Percentiles rank a stretch among this genome's conserved stretches.
Conservation (phyloP, 2,329 filamentous ascomycete genomes). For the Trichoderma koningii region DNA sequence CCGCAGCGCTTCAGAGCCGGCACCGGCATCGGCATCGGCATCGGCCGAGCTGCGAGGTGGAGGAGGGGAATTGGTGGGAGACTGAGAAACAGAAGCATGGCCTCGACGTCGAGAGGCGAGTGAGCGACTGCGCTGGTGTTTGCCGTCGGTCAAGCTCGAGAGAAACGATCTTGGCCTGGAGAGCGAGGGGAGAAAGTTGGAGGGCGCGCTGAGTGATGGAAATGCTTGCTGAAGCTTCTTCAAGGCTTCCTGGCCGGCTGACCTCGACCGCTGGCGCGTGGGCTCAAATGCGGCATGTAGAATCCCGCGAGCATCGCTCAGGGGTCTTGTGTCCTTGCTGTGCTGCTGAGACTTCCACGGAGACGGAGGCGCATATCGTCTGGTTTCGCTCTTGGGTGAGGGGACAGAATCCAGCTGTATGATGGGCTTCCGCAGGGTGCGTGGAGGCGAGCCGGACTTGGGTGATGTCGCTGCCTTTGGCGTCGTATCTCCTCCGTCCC, state of each 20-base stretch:
- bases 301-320: conserved; percentile 36
- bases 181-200: conserved; percentile 46
- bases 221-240: conserved; percentile 57
- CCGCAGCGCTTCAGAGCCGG: conserved; percentile 28
- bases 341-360: conserved; percentile 35
- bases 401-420: conserved; percentile 8
- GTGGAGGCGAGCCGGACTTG: conserved; percentile 25
- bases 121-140: conserved; percentile 20
- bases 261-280: conserved; percentile 54
- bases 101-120: conserved; percentile 2
- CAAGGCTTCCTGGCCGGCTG: conserved; percentile 58
- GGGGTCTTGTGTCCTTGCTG: conserved; percentile 29
- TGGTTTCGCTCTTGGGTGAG: conserved; percentile 17
- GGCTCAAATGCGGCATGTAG: conserved; percentile 52
- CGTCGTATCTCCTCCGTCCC: conserved; percentile 28
- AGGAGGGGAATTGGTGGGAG: not conserved
- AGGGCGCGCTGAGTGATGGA: conserved; percentile 16
- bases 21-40: not conserved
- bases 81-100: not conserved
- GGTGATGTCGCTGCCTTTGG: conserved; percentile 32
- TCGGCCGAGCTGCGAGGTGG: conserved; percentile 1
- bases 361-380: conserved; percentile 33
- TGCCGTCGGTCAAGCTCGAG: conserved; percentile 41
- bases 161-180: conserved; percentile 42
- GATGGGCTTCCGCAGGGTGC: conserved; percentile 18